Evolutionary conservation across 2,329 filamentous ascomycete species (phyloP).

Genomic region (Epichloe gansuensis): DNA sequence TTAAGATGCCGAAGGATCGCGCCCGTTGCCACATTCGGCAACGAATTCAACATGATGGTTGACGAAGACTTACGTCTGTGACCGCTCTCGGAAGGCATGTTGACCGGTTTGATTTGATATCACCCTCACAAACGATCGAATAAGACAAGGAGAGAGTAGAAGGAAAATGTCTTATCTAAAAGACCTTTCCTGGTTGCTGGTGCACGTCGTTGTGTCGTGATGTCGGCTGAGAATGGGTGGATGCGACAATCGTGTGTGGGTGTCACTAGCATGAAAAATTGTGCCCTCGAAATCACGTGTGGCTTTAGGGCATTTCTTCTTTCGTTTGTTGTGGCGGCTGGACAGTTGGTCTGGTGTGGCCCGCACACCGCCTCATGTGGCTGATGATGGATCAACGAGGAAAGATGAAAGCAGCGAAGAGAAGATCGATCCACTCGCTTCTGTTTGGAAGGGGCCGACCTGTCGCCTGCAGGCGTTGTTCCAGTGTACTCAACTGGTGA

Average conservation of each 20-base stretch:
- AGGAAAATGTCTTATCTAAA: slow-evolving; percentile 32
- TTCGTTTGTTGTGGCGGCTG: slow-evolving; percentile 1
- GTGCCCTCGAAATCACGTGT: slow-evolving; percentile 27
- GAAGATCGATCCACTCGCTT: not conserved
- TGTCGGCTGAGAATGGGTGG: slow-evolving; percentile 22
- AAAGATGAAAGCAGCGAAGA: not conserved
- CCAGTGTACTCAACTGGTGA: no score
- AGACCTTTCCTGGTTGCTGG: slow-evolving; percentile 30
- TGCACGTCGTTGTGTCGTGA: slow-evolving; percentile 33
- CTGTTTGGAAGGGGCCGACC: not conserved
- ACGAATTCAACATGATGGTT: not conserved
- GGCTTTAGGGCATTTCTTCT: slow-evolving; percentile 17
- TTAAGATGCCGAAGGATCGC: slow-evolving; percentile 22
- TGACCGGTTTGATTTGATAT: slow-evolving; percentile 41
- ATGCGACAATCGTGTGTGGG: slow-evolving; percentile 24
- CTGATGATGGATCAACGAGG: not conserved
- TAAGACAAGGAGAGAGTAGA: slow-evolving; percentile 26
- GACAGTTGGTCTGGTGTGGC: not conserved
- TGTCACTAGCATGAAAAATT: slow-evolving; percentile 20
- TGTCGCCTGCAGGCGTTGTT: no score
- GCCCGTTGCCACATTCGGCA: not conserved
- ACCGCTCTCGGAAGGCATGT: slow-evolving; percentile 79
- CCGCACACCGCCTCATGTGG: slow-evolving; percentile 5
- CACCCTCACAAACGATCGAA: slow-evolving; percentile 35
- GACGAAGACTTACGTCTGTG: slow-evolving; percentile 64